These are phyloP conservation scores for Gonapodya sp. DNA, from an alignment of 192 early-diverging fungal species.

Conservation along the genomic window DNA sequence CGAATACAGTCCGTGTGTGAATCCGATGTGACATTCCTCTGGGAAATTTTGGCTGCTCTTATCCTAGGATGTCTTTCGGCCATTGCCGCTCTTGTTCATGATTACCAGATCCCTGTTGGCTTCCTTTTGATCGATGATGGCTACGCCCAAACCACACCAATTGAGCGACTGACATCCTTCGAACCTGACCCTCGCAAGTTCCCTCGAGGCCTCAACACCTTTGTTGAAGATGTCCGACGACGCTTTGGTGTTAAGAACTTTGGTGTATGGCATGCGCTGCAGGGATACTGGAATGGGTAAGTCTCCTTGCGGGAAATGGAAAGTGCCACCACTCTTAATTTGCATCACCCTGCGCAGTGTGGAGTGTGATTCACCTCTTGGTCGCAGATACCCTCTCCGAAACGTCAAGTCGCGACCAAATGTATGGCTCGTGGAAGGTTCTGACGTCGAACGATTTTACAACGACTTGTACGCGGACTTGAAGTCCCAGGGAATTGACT, in stretches of 20 bases:
- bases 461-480: background rate
- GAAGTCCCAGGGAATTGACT: background rate
- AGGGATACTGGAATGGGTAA: conserved; percentile 2
- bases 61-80: background rate
- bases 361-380: background rate
- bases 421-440: background rate
- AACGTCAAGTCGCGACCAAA: background rate
- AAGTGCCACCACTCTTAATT: background rate
- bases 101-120: background rate
- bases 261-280: background rate
- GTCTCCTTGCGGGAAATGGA: background rate
- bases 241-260: background rate
- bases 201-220: background rate
- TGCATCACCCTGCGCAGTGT: background rate
- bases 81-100: background rate
- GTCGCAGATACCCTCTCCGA: background rate
- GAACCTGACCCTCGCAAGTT: background rate
- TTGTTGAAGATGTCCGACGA: background rate
- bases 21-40: background rate
- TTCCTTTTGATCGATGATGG: conserved; percentile 6
- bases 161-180: conserved; percentile 8
- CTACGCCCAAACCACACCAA: background rate
- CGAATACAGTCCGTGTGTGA: background rate
- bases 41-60: no score
- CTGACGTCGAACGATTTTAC: background rate